Conservation (phyloP, 139 green algal genomes). For the Chlamydomonas incerta region DNA sequence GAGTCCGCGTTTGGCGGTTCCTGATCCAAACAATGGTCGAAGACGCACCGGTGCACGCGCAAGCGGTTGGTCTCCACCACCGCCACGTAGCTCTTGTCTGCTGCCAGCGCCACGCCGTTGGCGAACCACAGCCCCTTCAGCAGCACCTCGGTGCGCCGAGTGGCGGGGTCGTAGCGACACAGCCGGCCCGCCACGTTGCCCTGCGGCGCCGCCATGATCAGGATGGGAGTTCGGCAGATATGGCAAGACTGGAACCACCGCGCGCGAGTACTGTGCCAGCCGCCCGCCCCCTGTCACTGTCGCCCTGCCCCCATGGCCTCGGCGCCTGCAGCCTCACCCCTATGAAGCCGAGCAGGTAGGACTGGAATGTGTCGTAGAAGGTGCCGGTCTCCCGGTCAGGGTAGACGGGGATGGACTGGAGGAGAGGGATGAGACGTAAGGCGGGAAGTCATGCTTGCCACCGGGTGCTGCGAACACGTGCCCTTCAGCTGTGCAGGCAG, state of each 20-base stretch:
- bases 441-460: too few species aligned
- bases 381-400: conserved; percentile 6
- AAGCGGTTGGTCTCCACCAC: conserved; percentile 61
- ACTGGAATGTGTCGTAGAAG: conserved; percentile 54
- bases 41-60: conserved; percentile 46
- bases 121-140: conserved; percentile 74
- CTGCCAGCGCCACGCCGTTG: conserved; percentile 81
- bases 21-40: too few species aligned
- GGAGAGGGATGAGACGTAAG: neutral
- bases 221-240: too few species aligned
- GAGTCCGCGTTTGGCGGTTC: too few species aligned
- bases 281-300: too few species aligned
- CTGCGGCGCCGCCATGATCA: too few species aligned
- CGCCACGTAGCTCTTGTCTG: conserved; percentile 71
- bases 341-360: conserved; percentile 49
- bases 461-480: too few species aligned
- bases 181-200: conserved; percentile 60
- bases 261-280: too few species aligned
- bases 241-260: too few species aligned
- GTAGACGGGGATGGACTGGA: conserved; percentile 17
- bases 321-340: conserved; percentile 15
- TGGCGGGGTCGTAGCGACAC: conserved; percentile 70
- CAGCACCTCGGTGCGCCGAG: conserved; percentile 56
- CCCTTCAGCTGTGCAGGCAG: too few species aligned
- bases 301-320: too few species aligned